These are phyloP conservation scores for Arachis monticola DNA, from an alignment of 331 rosid genomes.

Conservation along the genomic window DNA sequence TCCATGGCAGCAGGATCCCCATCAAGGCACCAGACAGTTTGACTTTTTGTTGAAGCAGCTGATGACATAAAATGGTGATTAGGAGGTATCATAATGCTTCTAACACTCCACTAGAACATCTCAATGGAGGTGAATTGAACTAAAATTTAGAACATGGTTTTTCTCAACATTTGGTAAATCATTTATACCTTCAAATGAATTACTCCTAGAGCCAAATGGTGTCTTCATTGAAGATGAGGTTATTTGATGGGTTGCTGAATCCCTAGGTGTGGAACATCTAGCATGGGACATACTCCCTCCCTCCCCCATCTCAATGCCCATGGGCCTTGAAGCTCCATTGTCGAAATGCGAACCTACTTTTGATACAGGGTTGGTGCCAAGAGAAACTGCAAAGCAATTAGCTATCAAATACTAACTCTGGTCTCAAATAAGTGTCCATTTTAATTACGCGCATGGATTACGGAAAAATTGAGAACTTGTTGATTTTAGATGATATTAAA, in stretches of 20 bases:
- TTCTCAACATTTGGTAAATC: slow-evolving; percentile 56
- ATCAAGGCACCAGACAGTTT: slow-evolving; percentile 71
- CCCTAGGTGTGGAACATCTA: slow-evolving; percentile 66
- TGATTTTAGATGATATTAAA: too few relatives aligned
- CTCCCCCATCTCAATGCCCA: slow-evolving; percentile 53
- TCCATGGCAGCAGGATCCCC: slow-evolving; percentile 91
- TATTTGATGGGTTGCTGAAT: slow-evolving; percentile 57
- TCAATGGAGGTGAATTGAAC: slow-evolving; percentile 59
- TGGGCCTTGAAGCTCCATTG: slow-evolving; percentile 60
- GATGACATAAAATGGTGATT: slow-evolving; percentile 59
- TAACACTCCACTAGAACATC: slow-evolving; percentile 66
- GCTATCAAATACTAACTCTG: slow-evolving; percentile 33
- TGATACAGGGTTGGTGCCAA: slow-evolving; percentile 47
- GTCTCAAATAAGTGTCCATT: too few relatives aligned
- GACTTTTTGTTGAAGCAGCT: slow-evolving; percentile 52
- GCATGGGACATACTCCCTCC: slow-evolving; percentile 59
- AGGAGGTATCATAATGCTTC: slow-evolving; percentile 65
- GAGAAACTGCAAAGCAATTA: slow-evolving; percentile 46
- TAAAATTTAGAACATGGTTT: slow-evolving; percentile 58
- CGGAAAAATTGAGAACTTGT: too few relatives aligned
- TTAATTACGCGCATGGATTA: too few relatives aligned
- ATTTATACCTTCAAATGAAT: slow-evolving; percentile 71
- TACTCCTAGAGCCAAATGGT: slow-evolving; percentile 58
- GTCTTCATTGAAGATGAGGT: slow-evolving; percentile 67
- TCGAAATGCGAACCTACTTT: slow-evolving; percentile 60